These are phyloP conservation scores for Lobosporangium transversale DNA, from an alignment of 192 early-diverging fungal genomes.

Conservation along the genomic window DNA sequence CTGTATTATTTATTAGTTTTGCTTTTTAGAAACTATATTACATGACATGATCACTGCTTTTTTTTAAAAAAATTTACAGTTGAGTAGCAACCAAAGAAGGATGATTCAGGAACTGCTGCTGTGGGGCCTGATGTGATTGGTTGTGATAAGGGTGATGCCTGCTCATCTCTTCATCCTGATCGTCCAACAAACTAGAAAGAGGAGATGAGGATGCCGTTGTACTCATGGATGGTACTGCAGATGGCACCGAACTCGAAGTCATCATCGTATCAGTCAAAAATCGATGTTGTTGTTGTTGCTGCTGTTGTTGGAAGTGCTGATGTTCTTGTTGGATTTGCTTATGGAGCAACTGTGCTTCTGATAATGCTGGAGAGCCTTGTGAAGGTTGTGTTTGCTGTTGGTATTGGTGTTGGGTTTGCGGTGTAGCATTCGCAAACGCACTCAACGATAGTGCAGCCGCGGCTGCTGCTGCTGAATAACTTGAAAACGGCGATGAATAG, in stretches of 20 bases:
- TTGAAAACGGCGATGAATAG: slow-evolving; percentile 10
- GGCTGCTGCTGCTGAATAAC: slow-evolving; percentile 11
- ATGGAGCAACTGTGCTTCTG: slow-evolving; percentile 26
- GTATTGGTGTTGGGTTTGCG: slow-evolving; percentile 10
- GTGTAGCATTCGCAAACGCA: not conserved
- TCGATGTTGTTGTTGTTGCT: slow-evolving; percentile 28
- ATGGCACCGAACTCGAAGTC: not conserved
- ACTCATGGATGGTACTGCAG: slow-evolving; percentile 38
- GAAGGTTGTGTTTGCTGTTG: slow-evolving; percentile 9
- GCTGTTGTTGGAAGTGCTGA: slow-evolving; percentile 19
- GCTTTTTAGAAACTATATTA: not conserved
- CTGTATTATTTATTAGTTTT: slow-evolving; percentile 1
- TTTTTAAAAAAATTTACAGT: slow-evolving; percentile 1
- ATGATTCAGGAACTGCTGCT: slow-evolving; percentile 5
- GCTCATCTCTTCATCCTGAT: slow-evolving; percentile 5
- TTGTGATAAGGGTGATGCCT: not conserved
- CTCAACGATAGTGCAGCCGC: not conserved
- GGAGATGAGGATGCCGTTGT: slow-evolving; percentile 1
- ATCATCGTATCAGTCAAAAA: slow-evolving; percentile 7
- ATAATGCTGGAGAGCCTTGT: slow-evolving; percentile 8
- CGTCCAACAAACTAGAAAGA: slow-evolving; percentile 9
- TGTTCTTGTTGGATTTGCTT: slow-evolving; percentile 41
- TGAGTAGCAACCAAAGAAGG: slow-evolving; percentile 8
- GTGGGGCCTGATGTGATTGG: too few relatives aligned
- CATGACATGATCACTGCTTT: not conserved